Evolutionary conservation across 164 flowering plant genomes (phyloP).

Genomic region (Macadamia integrifolia): DNA sequence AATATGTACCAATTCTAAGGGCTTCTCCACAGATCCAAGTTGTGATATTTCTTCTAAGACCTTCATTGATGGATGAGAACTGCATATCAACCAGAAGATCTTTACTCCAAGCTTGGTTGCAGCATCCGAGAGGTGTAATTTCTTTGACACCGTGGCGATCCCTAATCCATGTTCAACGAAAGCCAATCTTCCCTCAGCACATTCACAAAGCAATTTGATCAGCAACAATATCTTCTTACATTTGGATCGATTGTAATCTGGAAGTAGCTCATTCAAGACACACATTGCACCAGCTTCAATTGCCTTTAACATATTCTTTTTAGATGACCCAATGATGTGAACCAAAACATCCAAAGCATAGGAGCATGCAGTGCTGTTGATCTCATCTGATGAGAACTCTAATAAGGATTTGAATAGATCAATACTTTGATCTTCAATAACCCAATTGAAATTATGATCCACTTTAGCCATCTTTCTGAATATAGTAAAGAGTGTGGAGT

Average conservation of each 20-base stretch:
- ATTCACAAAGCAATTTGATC: conserved; percentile 46
- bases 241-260: conserved; percentile 37
- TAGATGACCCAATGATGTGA: conserved; percentile 30
- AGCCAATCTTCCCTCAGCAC: conserved; percentile 65
- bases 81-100: conserved; percentile 44
- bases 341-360: conserved; percentile 47
- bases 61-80: conserved; percentile 35
- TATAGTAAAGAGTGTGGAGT: conserved; percentile 31
- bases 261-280: conserved; percentile 53
- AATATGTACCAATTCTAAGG: conserved; percentile 39
- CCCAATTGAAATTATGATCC: conserved; percentile 27
- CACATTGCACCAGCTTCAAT: conserved; percentile 64
- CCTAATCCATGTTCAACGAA: conserved; percentile 56
- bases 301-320: conserved; percentile 39
- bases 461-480: conserved; percentile 27
- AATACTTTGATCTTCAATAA: conserved; percentile 33
- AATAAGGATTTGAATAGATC: conserved; percentile 55
- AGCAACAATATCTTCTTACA: conserved; percentile 54
- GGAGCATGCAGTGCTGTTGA: conserved; percentile 42
- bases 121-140: conserved; percentile 36
- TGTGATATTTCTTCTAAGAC: conserved; percentile 58
- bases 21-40: conserved; percentile 57
- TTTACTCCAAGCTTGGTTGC: conserved; percentile 49
- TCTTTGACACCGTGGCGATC: conserved; percentile 46
- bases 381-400: conserved; percentile 55